phyloP scores from a whole-genome alignment of 2,329 filamentous ascomycete species.

The Aspergillus brasiliensis region DNA sequence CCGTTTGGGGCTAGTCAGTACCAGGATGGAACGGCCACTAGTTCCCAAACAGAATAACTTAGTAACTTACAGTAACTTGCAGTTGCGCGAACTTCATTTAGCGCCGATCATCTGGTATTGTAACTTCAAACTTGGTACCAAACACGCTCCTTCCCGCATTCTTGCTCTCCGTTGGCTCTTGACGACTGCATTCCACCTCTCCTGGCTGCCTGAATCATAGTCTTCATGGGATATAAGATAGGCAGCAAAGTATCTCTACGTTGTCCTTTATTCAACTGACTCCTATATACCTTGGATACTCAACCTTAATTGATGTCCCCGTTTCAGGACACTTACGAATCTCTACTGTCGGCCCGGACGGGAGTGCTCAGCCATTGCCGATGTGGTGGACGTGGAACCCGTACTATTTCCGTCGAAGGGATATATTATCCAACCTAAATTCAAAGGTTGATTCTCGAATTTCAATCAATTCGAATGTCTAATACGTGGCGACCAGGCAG shows the following conservation, averaged over 20 bases:
- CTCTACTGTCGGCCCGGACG: background rate
- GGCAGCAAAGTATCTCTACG: background rate
- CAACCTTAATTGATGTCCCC: background rate
- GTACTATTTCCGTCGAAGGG: background rate
- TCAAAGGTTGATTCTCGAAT: too few species aligned
- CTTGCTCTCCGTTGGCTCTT: background rate
- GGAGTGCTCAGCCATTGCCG: background rate
- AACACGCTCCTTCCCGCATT: background rate
- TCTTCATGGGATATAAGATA: background rate
- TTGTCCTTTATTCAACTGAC: background rate
- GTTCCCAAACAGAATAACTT: too few species aligned
- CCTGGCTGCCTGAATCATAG: background rate
- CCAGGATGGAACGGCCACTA: conserved; percentile 5
- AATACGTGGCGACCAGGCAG: background rate
- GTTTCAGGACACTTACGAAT: background rate
- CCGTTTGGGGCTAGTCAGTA: background rate
- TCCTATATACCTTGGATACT: background rate
- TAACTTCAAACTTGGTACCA: background rate
- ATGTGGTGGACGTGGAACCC: background rate
- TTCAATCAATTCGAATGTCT: background rate
- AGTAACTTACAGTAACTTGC: too few species aligned
- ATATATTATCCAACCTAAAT: too few species aligned
- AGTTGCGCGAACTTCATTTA: background rate
- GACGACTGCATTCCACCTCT: background rate
- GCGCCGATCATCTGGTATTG: conserved; percentile 1